Conservation (phyloP, 306 rosid species). For the Arachis hypogaea region DNA sequence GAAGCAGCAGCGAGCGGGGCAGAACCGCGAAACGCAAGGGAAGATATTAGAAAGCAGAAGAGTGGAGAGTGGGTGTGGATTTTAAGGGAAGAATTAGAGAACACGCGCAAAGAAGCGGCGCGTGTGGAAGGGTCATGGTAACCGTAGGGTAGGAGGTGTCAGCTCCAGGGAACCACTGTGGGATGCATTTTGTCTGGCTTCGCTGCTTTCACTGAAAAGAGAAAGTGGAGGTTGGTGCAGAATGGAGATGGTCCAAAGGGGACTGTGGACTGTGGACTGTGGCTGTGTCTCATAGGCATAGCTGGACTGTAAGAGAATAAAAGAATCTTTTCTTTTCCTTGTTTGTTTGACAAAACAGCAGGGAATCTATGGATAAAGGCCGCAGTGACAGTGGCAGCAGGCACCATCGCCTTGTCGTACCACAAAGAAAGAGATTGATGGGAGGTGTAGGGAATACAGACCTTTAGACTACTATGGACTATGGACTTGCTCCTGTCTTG, state of each 20-base stretch:
- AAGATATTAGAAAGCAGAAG: slow-evolving; percentile 37
- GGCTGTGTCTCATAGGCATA: slow-evolving; percentile 36
- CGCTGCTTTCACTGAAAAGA: not conserved
- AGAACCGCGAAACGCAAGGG: no score
- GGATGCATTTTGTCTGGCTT: slow-evolving; percentile 49
- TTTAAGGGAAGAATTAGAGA: slow-evolving; percentile 15
- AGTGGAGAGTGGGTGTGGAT: slow-evolving; percentile 4
- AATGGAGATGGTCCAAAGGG: slow-evolving; percentile 42
- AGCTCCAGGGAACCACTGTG: slow-evolving; percentile 44
- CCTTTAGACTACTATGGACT: not conserved
- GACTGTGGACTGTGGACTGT: not conserved
- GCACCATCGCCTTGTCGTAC: slow-evolving; percentile 35
- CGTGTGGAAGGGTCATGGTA: slow-evolving; percentile 31
- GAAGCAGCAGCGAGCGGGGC: no score
- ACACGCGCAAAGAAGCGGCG: slow-evolving; percentile 42
- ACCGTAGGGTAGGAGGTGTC: slow-evolving; percentile 49
- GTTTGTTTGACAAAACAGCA: slow-evolving; percentile 42
- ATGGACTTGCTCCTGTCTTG: not conserved
- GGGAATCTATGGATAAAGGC: slow-evolving; percentile 52
- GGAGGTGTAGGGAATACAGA: not conserved
- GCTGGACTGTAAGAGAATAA: slow-evolving; percentile 46
- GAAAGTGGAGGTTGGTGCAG: slow-evolving; percentile 28
- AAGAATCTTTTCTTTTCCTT: slow-evolving; percentile 42
- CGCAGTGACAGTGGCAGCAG: slow-evolving; percentile 31
- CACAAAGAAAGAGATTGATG: slow-evolving; percentile 36